Evolutionary conservation across 257 asterid genomes (phyloP).

Genomic region (Linderniella brevidens): DNA sequence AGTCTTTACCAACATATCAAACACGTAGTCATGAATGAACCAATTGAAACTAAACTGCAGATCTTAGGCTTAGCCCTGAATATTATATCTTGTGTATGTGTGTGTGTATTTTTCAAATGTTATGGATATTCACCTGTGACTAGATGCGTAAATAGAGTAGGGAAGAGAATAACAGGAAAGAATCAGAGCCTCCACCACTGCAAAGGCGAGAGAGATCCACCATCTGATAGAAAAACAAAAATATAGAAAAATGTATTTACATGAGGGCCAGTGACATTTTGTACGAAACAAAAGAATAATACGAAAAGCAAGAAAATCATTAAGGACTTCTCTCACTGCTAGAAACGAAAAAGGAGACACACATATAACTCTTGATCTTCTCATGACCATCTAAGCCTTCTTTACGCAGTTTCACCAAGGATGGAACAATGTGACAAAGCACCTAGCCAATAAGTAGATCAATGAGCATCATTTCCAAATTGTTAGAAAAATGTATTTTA

Average conservation of each 20-base stretch:
- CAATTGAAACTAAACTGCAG: no score
- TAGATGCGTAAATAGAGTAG: conserved; percentile 78
- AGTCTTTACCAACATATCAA: no score
- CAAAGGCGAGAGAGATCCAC: conserved; percentile 96
- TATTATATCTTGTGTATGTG: no score
- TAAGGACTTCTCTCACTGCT: conserved; percentile 56
- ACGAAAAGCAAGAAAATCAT: conserved; percentile 11
- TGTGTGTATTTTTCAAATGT: no score
- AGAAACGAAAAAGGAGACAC: conserved; percentile 67
- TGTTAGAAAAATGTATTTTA: no score
- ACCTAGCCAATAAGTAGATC: conserved; percentile 31
- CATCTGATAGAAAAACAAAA: conserved; percentile 51
- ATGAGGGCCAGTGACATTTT: conserved; percentile 8
- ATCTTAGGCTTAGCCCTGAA: no score
- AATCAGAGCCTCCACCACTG: conserved; percentile 57
- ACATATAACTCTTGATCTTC: conserved; percentile 99
- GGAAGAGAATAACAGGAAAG: conserved; percentile 85
- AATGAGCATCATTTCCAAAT: not conserved
- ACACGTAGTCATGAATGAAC: no score
- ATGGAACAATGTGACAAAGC: conserved; percentile 74
- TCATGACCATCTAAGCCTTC: conserved; percentile 99
- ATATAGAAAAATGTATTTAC: conserved; percentile 8
- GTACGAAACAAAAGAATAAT: conserved; percentile 1
- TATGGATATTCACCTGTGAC: conserved; percentile 48
- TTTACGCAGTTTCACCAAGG: conserved; percentile 91